Percentiles rank a stretch among this genome's conserved stretches.
Evolutionary conservation across 225 moss, liverwort and hornwort species (phyloP).

Genomic region (Physcomitrellopsis africana): DNA sequence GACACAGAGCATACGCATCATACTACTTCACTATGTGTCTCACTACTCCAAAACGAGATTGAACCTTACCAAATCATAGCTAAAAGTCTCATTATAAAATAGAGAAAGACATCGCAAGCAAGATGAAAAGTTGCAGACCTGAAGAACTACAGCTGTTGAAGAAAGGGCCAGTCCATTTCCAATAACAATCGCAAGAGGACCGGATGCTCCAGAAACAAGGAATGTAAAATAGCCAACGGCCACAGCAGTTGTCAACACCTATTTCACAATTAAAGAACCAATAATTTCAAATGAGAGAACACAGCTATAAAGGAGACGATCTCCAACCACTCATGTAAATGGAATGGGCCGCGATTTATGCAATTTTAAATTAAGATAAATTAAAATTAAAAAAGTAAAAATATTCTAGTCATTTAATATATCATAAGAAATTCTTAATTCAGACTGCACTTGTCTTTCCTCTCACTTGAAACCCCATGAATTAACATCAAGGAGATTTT

Average conservation of each 20-base stretch:
- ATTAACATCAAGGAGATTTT: not conserved
- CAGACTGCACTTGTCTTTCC: not conserved
- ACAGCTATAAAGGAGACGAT: too few species aligned
- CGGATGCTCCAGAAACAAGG: constrained; percentile 63
- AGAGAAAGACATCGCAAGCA: too few species aligned
- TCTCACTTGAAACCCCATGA: not conserved
- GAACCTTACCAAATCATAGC: not conserved
- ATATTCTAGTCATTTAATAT: not conserved
- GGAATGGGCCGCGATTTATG: too few species aligned
- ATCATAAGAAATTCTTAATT: not conserved
- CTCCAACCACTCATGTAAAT: too few species aligned
- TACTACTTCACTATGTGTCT: not conserved
- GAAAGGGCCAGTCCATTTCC: constrained; percentile 93
- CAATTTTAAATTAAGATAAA: not conserved
- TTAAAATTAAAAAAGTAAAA: not conserved
- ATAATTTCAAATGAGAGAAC: too few species aligned
- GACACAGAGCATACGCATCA: constrained; percentile 18
- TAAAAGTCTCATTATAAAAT: not conserved
- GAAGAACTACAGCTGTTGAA: constrained; percentile 97
- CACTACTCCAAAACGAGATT: not conserved
- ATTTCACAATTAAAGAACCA: constrained; percentile 16
- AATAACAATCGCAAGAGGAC: constrained; percentile 93
- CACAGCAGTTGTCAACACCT: constrained; percentile 89
- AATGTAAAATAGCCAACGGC: constrained; percentile 78
- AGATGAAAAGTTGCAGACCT: constrained; percentile 55